Percentiles rank a stretch among this genome's conserved stretches.
These are phyloP conservation scores for Rhypophila decipiens DNA, from an alignment of 495 filamentous ascomycete genomes.

Conservation along the genomic window DNA sequence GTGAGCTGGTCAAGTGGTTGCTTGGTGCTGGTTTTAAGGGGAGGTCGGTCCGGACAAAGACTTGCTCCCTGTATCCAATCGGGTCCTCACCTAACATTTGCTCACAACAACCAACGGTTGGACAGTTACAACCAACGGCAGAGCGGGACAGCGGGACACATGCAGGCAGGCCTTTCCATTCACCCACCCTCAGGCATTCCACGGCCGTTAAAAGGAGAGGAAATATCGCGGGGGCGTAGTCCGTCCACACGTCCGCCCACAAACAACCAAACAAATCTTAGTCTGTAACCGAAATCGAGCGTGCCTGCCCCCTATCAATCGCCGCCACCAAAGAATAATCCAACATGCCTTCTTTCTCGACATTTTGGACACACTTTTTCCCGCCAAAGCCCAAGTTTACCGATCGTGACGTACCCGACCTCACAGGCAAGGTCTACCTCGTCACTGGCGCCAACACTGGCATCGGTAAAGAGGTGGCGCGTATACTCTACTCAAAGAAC, in stretches of 20 bases:
- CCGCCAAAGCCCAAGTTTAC: conserved; percentile 1
- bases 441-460: conserved; percentile 45
- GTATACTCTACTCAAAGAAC: conserved; percentile 37
- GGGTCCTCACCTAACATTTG: too few species aligned
- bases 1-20: too few species aligned
- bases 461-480: conserved; percentile 40
- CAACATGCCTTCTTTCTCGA: conserved; percentile 2
- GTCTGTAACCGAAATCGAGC: neutral
- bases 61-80: too few species aligned
- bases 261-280: neutral
- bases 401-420: conserved; percentile 10
- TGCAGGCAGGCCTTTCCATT: neutral
- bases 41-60: too few species aligned
- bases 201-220: neutral
- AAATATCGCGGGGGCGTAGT: neutral
- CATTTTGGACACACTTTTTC: conserved; percentile 1
- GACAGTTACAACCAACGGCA: too few species aligned
- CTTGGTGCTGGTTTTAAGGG: too few species aligned
- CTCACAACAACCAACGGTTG: too few species aligned
- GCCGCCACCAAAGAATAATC: neutral
- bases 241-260: neutral
- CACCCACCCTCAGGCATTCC: too few species aligned
- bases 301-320: neutral
- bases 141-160: neutral
- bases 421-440: conserved; percentile 31